These are phyloP conservation scores for Sporothrix protearum DNA, from an alignment of 2,329 filamentous ascomycete genomes.

Conservation along the genomic window DNA sequence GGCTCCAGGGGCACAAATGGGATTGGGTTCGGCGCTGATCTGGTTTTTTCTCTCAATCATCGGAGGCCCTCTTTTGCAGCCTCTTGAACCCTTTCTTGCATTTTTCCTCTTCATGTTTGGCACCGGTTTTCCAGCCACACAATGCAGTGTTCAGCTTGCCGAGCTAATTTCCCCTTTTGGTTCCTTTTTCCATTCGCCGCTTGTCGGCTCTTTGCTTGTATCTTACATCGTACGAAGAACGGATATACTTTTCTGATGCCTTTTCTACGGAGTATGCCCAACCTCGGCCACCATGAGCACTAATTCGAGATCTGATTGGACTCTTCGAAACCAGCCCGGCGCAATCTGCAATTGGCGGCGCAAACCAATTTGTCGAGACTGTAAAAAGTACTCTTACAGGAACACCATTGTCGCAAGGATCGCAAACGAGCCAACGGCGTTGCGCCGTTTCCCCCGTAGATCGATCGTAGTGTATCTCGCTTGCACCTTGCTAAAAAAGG, in stretches of 20 bases:
- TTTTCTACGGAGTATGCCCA: slow-evolving; percentile 13
- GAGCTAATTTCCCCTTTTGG: background rate
- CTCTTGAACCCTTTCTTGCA: background rate
- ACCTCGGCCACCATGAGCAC: background rate
- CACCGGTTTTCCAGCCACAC: background rate
- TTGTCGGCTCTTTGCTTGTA: background rate
- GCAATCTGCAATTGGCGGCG: background rate
- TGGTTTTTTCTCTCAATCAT: background rate
- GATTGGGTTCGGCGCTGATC: slow-evolving; percentile 4
- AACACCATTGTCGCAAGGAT: background rate
- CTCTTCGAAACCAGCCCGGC: background rate
- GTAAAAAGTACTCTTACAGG: background rate
- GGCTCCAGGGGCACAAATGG: background rate
- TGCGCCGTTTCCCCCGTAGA: background rate
- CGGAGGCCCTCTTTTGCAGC: background rate
- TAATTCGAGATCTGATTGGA: background rate
- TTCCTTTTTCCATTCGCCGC: background rate
- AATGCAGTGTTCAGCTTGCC: slow-evolving; percentile 11
- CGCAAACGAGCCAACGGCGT: background rate
- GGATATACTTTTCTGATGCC: background rate
- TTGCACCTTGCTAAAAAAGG: background rate
- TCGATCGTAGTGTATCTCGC: background rate
- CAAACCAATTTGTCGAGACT: background rate
- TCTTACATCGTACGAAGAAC: no score
- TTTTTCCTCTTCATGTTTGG: background rate